phyloP scores from a whole-genome alignment of 2,329 filamentous ascomycete species.

The Magnaporthiopsis incrustans region DNA sequence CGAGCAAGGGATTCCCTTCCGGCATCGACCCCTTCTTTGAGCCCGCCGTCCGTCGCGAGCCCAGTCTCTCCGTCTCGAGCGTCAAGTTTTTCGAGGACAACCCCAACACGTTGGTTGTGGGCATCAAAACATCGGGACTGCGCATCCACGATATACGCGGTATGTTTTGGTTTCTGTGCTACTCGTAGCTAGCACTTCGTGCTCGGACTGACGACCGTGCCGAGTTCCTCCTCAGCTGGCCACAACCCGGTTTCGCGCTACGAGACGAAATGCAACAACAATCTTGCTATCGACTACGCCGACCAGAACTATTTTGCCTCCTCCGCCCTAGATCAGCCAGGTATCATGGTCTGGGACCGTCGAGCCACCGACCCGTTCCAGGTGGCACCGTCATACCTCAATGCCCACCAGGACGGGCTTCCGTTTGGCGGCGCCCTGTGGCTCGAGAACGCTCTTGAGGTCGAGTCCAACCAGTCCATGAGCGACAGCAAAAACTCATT shows the following conservation, averaged over 20 bases:
- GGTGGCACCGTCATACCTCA: constrained; percentile 45
- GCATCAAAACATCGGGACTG: constrained; percentile 67
- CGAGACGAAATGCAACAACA: constrained; percentile 60
- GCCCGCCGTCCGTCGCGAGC: constrained; percentile 51
- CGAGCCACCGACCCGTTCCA: constrained; percentile 48
- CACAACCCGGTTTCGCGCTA: neutral
- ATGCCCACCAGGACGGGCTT: constrained; percentile 52
- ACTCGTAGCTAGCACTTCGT: neutral
- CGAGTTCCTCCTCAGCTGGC: neutral
- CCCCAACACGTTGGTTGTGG: constrained; percentile 66
- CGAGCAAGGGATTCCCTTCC: constrained; percentile 39
- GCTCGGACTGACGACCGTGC: neutral
- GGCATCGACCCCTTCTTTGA: constrained; percentile 43
- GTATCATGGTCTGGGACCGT: constrained; percentile 71
- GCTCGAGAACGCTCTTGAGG: constrained; percentile 48
- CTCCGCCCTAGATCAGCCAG: constrained; percentile 65
- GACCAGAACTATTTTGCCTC: constrained; percentile 82
- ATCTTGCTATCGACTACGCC: constrained; percentile 68
- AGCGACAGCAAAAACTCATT: constrained; percentile 50
- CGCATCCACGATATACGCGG: constrained; percentile 73
- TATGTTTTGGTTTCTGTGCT: constrained; percentile 28
- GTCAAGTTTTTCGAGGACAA: constrained; percentile 75
- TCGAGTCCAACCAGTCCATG: constrained; percentile 40
- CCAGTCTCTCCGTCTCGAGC: constrained; percentile 69
- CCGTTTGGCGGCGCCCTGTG: constrained; percentile 56